phyloP scores from a whole-genome alignment of 345 rosid species.

The Linum lewisii region DNA sequence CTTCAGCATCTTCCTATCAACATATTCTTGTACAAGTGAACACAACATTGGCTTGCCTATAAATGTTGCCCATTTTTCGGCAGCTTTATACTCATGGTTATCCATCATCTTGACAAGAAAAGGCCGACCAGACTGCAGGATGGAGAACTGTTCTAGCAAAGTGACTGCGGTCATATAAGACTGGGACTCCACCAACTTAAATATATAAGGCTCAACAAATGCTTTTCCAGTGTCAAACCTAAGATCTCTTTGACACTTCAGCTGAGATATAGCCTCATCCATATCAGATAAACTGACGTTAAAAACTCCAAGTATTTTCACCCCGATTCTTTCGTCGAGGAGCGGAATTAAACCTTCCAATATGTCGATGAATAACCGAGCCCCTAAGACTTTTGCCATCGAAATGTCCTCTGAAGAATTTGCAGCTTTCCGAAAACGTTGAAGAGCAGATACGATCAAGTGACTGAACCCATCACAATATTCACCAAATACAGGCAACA shows the following conservation, averaged over 20 bases:
- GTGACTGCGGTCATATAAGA: constrained; percentile 70
- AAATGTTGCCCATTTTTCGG: constrained; percentile 91
- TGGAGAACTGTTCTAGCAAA: constrained; percentile 68
- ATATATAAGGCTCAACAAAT: constrained; percentile 55
- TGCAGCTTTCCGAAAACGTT: constrained; percentile 41
- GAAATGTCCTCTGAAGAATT: constrained; percentile 28
- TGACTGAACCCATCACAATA: constrained; percentile 85
- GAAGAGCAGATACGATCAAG: constrained; percentile 67
- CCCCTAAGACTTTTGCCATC: constrained; percentile 52
- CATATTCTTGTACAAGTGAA: constrained; percentile 58
- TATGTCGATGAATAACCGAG: constrained; percentile 42
- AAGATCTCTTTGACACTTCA: constrained; percentile 21
- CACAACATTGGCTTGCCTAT: constrained; percentile 76
- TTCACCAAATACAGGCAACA: constrained; percentile 62
- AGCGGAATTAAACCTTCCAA: constrained; percentile 32
- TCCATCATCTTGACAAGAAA: constrained; percentile 70
- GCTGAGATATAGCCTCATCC: constrained; percentile 36
- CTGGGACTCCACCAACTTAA: constrained; percentile 40
- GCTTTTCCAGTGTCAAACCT: constrained; percentile 24
- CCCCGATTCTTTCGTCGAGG: constrained; percentile 52
- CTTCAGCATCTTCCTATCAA: constrained; percentile 62
- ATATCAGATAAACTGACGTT: constrained; percentile 43
- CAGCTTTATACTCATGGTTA: constrained; percentile 60
- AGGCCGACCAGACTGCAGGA: constrained; percentile 59
- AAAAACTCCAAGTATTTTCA: constrained; percentile 52